Evolutionary conservation across 2,329 filamentous ascomycete genomes (phyloP).

Genomic region (Trichoderma gracile): DNA sequence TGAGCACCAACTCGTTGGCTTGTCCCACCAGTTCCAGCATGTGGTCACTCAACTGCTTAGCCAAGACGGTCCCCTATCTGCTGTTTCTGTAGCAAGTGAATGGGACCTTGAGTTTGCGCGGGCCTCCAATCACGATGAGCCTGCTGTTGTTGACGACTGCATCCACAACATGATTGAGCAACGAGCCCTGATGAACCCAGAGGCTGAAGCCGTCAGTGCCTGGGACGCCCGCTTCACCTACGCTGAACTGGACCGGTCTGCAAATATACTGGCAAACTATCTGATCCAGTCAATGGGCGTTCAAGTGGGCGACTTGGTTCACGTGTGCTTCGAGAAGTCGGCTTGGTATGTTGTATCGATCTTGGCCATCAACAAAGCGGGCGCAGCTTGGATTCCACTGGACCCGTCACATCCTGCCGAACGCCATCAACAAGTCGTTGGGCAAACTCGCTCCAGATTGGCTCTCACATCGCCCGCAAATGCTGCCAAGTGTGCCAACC

Average conservation of each 20-base stretch:
- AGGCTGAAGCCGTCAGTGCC: neutral
- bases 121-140: neutral
- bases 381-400: slow-evolving; percentile 21
- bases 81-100: slow-evolving; percentile 16
- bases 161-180: slow-evolving; percentile 16
- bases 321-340: slow-evolving; percentile 23
- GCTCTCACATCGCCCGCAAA: slow-evolving; percentile 18
- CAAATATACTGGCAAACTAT: slow-evolving; percentile 5
- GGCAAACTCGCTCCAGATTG: slow-evolving; percentile 17
- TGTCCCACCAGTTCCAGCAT: slow-evolving; percentile 21
- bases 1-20: slow-evolving; percentile 9
- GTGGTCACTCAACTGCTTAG: slow-evolving; percentile 13
- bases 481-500: neutral
- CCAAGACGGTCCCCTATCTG: neutral
- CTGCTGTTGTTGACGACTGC: slow-evolving; percentile 16
- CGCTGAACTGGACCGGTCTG: slow-evolving; percentile 6
- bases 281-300: neutral
- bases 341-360: slow-evolving; percentile 18
- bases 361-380: slow-evolving; percentile 24
- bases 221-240: slow-evolving; percentile 20
- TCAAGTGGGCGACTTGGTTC: slow-evolving; percentile 14
- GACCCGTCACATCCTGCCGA: slow-evolving; percentile 22
- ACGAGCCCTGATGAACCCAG: neutral
- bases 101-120: slow-evolving; percentile 19
- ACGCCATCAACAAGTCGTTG: slow-evolving; percentile 25